Conservation (phyloP, 2,329 filamentous ascomycete genomes). For the Rhexocercosporidium sp. region DNA sequence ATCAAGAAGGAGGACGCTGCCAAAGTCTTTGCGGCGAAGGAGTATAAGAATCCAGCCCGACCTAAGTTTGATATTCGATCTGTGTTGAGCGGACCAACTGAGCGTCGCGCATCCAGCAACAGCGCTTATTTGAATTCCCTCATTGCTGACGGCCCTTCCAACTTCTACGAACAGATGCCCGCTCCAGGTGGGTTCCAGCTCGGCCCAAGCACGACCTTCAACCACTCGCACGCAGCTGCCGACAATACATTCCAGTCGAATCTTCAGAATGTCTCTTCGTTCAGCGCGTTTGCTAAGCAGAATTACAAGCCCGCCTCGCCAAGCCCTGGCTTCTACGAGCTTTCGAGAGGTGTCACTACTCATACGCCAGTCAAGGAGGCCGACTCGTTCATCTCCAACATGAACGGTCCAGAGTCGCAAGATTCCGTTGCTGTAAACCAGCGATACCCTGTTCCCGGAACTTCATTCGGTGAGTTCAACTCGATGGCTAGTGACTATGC, state of each 20-base stretch:
- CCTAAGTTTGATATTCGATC: not conserved
- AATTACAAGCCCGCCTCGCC: not conserved
- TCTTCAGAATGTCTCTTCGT: not conserved
- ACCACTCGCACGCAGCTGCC: not conserved
- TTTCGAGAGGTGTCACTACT: not conserved
- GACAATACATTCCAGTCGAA: slow-evolving; percentile 1
- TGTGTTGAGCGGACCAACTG: not conserved
- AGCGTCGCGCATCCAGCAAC: not conserved
- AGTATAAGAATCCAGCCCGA: not conserved
- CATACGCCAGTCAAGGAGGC: not conserved
- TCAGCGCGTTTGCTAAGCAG: not conserved
- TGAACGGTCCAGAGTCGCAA: not conserved
- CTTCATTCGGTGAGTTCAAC: not conserved
- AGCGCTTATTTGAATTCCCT: slow-evolving; percentile 2
- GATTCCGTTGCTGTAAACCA: not conserved
- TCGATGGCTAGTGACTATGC: not conserved
- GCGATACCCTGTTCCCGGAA: not conserved
- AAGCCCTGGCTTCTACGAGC: not conserved
- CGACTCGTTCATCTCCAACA: not conserved
- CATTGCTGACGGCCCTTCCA: not conserved
- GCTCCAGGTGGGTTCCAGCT: not conserved
- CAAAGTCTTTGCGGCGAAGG: not conserved
- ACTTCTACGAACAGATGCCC: not conserved
- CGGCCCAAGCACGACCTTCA: not conserved
- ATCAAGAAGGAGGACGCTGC: not conserved